Conservation (phyloP, 352 stramenopile genomes). For the Phytophthora pinifolia region DNA sequence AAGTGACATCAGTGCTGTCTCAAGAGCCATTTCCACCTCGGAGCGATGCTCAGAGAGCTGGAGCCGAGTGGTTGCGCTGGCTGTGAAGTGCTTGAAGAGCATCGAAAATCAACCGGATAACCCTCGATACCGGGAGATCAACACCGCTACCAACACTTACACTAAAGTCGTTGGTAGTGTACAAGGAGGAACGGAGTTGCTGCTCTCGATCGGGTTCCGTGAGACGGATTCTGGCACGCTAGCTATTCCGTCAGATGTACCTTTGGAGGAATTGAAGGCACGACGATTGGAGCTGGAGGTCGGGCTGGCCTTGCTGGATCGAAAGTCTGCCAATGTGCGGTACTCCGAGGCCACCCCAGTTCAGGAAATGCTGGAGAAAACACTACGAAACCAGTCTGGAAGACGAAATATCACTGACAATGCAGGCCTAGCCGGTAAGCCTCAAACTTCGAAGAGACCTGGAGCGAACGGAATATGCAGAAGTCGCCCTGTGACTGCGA, state of each 20-base stretch:
- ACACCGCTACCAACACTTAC: conserved; percentile 53
- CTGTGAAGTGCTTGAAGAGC: conserved; percentile 50
- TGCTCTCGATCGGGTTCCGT: conserved; percentile 55
- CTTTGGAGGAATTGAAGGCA: conserved; percentile 28
- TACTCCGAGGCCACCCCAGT: neutral
- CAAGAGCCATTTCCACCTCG: conserved; percentile 33
- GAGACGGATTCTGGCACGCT: conserved; percentile 45
- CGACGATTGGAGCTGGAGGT: conserved; percentile 51
- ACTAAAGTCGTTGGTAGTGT: conserved; percentile 36
- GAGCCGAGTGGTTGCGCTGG: conserved; percentile 45
- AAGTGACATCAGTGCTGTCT: conserved; percentile 56
- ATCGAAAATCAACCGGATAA: conserved; percentile 49
- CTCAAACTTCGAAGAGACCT: no score
- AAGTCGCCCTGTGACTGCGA: neutral
- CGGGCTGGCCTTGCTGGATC: conserved; percentile 25
- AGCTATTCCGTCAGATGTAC: conserved; percentile 31
- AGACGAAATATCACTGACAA: neutral
- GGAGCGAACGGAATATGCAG: neutral
- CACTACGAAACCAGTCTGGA: no score
- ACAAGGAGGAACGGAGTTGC: conserved; percentile 38
- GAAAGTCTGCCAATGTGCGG: neutral
- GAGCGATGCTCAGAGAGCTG: conserved; percentile 24
- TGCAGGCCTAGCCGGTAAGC: no score
- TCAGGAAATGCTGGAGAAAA: neutral
- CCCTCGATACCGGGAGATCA: conserved; percentile 49